A percentile compares a stretch with the other conserved stretches of the same genome.
Conservation (phyloP, 495 filamentous ascomycete genomes). For the Penicillium cosmopolitanum region DNA sequence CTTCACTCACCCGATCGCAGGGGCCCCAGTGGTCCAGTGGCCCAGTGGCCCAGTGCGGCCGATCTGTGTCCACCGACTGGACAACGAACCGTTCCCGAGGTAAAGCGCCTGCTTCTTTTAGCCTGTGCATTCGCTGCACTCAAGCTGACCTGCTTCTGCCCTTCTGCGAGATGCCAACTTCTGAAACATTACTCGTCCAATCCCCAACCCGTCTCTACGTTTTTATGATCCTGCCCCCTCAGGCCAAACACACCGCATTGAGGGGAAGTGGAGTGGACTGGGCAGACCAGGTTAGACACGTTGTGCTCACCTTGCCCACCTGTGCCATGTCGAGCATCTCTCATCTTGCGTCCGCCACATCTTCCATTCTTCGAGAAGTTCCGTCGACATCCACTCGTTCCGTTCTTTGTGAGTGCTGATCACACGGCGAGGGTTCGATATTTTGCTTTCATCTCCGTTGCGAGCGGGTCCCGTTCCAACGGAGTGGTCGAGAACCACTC, state of each 20-base stretch:
- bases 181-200: constrained; percentile 22
- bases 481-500: neutral
- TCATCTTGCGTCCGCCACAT: neutral
- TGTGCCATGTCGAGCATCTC: neutral
- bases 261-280: neutral
- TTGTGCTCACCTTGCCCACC: neutral
- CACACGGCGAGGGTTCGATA: neutral
- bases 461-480: constrained; percentile 6
- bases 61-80: constrained; percentile 34
- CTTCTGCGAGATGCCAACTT: constrained; percentile 2
- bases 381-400: constrained; percentile 23
- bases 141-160: constrained; percentile 1
- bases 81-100: constrained; percentile 22
- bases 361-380: constrained; percentile 18
- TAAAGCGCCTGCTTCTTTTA: neutral
- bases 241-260: constrained; percentile 13
- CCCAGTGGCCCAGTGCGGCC: constrained; percentile 19
- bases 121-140: constrained; percentile 1
- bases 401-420: constrained; percentile 11
- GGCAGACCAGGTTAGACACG: neutral
- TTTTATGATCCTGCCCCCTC: neutral
- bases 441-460: constrained; percentile 3
- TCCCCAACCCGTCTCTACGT: neutral
- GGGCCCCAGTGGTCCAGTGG: constrained; percentile 13
- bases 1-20: constrained; percentile 32